Evolutionary conservation across 345 rosid genomes (phyloP).

Genomic region (Salix arbutifolia): DNA sequence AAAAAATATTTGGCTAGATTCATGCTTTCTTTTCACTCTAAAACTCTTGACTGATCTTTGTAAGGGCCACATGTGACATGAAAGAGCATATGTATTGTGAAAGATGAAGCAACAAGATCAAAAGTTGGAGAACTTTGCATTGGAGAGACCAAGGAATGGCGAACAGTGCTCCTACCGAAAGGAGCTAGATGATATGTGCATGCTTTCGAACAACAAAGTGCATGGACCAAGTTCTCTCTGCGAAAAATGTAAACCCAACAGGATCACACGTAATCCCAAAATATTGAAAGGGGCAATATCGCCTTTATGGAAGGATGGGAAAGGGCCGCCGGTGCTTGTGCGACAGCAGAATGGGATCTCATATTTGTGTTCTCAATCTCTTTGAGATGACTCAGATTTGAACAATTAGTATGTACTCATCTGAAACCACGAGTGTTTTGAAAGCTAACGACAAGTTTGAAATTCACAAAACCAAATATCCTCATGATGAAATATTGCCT

Average conservation of each 20-base stretch:
- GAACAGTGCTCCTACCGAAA: background rate
- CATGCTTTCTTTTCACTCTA: background rate
- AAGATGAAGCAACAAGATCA: background rate
- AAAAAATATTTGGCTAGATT: background rate
- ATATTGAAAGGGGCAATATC: conserved; percentile 20
- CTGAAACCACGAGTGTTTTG: background rate
- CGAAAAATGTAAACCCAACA: background rate
- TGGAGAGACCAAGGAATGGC: background rate
- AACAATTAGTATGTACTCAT: background rate
- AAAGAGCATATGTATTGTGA: background rate
- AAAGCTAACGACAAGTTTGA: background rate
- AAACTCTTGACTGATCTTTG: background rate
- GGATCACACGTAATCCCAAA: background rate
- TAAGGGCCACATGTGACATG: background rate
- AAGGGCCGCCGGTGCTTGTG: background rate
- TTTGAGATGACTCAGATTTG: conserved; percentile 25
- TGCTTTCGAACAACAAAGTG: conserved; percentile 24
- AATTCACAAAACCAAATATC: background rate
- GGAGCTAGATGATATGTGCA: conserved; percentile 2
- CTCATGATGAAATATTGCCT: background rate
- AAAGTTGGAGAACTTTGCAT: background rate
- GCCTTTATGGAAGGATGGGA: conserved; percentile 7
- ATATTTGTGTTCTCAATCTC: conserved; percentile 4
- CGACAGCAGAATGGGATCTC: conserved; percentile 1
- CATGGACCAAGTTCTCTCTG: conserved; percentile 19